Evolutionary conservation across 2,329 filamentous ascomycete genomes (phyloP).

Genomic region (Colletotrichum tamarilloi): DNA sequence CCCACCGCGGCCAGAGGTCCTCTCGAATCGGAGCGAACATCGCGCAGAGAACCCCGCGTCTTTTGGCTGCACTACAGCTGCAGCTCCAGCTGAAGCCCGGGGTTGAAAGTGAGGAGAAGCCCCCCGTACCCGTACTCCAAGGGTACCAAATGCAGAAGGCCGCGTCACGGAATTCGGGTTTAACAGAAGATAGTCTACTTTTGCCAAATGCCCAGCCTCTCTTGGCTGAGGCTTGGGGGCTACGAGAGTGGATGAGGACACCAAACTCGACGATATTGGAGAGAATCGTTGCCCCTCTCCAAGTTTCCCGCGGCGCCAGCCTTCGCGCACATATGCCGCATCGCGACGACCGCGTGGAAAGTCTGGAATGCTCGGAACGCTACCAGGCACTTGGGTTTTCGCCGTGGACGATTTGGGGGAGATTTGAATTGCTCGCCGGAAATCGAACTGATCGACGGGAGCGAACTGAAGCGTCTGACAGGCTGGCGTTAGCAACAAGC

Average conservation of each 20-base stretch:
- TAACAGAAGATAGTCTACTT: background rate
- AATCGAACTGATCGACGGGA: background rate
- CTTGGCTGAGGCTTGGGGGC: background rate
- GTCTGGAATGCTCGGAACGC: background rate
- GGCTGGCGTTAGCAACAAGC: background rate
- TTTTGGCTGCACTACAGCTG: background rate
- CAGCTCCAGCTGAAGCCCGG: background rate
- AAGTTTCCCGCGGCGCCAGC: background rate
- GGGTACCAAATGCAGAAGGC: background rate
- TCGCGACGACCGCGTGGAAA: background rate
- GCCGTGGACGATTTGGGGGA: background rate
- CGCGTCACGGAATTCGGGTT: conserved; percentile 7
- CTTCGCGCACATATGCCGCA: background rate
- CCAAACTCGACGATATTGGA: background rate
- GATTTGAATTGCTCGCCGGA: background rate
- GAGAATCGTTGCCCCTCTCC: background rate
- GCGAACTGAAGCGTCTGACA: background rate
- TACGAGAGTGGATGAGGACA: background rate
- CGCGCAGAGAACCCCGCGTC: background rate
- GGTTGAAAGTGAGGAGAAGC: background rate
- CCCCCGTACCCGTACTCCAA: background rate
- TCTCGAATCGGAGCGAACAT: background rate
- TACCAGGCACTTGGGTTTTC: background rate
- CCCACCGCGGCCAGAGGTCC: background rate
- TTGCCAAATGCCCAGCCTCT: conserved; percentile 2